phyloP scores from a whole-genome alignment of 768 basidiomycete genomes.

The Terana coerulea region DNA sequence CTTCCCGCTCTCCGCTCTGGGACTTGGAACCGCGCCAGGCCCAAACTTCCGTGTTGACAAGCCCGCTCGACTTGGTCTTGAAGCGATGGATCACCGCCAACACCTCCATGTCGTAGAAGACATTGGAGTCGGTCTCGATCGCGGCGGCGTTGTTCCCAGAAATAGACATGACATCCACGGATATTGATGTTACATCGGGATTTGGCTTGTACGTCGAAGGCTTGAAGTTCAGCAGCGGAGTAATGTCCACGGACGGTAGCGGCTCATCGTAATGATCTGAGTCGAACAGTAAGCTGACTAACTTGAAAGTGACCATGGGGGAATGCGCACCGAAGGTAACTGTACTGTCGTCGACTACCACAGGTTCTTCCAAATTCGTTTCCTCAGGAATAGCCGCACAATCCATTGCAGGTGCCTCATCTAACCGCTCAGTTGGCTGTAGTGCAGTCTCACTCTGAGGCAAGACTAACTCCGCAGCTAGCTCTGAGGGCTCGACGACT shows the following conservation, averaged over 20 bases:
- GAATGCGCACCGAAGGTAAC: constrained; percentile 12
- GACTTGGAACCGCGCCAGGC: constrained; percentile 66
- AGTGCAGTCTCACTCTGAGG: too few relatives aligned
- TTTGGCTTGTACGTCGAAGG: constrained; percentile 24
- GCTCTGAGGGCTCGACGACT: not conserved
- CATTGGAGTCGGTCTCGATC: constrained; percentile 40
- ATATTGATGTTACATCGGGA: constrained; percentile 49
- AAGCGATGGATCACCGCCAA: constrained; percentile 65
- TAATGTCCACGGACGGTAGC: constrained; percentile 47
- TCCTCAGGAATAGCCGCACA: too few relatives aligned
- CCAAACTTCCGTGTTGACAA: constrained; percentile 72
- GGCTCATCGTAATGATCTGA: constrained; percentile 40
- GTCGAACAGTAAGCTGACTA: not conserved
- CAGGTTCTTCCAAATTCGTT: not conserved
- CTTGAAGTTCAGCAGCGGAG: constrained; percentile 36
- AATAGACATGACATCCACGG: constrained; percentile 69
- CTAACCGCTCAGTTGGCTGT: too few relatives aligned
- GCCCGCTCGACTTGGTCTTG: constrained; percentile 60
- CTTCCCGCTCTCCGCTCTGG: constrained; percentile 53
- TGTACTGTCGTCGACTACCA: not conserved
- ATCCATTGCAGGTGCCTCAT: too few relatives aligned
- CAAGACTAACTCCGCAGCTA: too few relatives aligned
- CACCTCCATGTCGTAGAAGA: constrained; percentile 75
- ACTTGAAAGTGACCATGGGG: not conserved
- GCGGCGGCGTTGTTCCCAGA: constrained; percentile 44